Conservation (phyloP, 495 filamentous ascomycete species). For the Aspergillus avenaceus region DNA sequence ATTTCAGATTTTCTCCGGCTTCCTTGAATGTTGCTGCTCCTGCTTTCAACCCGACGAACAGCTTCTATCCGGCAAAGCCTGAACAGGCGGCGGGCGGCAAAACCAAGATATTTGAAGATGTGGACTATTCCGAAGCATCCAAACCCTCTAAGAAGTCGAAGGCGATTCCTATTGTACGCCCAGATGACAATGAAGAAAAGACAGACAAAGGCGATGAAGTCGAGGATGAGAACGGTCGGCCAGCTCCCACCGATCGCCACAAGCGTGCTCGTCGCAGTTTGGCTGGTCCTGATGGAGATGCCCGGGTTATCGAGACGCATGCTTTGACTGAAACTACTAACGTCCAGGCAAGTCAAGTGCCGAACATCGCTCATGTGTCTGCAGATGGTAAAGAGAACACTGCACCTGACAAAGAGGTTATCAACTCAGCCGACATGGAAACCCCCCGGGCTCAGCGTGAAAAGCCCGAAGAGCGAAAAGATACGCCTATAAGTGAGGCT, state of each 20-base stretch:
- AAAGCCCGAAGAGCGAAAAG: slow-evolving; percentile 24
- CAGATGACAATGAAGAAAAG: slow-evolving; percentile 46
- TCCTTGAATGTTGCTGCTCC: slow-evolving; percentile 81
- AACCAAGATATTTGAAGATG: slow-evolving; percentile 70
- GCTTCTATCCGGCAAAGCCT: slow-evolving; percentile 21
- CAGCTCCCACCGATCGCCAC: slow-evolving; percentile 50
- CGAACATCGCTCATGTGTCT: slow-evolving; percentile 18
- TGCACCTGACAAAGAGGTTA: slow-evolving; percentile 17
- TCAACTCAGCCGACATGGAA: not conserved
- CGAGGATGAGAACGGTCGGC: slow-evolving; percentile 32
- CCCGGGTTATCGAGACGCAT: slow-evolving; percentile 62
- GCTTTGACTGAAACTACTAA: slow-evolving; percentile 40
- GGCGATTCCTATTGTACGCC: slow-evolving; percentile 74
- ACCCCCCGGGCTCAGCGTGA: slow-evolving; percentile 8
- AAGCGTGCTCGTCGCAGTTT: slow-evolving; percentile 65
- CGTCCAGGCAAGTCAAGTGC: slow-evolving; percentile 28
- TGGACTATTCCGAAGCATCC: slow-evolving; percentile 59
- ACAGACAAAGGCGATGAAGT: slow-evolving; percentile 45
- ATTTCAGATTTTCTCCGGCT: slow-evolving; percentile 72
- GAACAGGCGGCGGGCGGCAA: slow-evolving; percentile 24
- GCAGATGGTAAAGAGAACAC: slow-evolving; percentile 48
- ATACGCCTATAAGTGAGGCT: slow-evolving; percentile 37
- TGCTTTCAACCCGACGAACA: slow-evolving; percentile 63
- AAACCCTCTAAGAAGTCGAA: slow-evolving; percentile 68
- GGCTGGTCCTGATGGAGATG: slow-evolving; percentile 62